Evolutionary conservation across 371 early-diverging fungal species (phyloP), one percentile per base, ranked within the genome.

Genomic region (Apophysomyces variabilis): DNA sequence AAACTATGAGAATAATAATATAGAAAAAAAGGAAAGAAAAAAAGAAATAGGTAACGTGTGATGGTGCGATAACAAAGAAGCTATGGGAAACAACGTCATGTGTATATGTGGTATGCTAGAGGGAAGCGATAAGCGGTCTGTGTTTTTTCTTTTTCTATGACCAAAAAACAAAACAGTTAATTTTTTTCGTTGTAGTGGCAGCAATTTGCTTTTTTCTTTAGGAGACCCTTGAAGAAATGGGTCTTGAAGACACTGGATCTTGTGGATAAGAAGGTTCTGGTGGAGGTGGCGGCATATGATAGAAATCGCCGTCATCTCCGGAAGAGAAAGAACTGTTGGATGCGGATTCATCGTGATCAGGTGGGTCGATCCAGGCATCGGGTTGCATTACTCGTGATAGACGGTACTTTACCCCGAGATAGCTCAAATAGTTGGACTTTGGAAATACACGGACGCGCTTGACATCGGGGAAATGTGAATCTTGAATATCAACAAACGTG

Each of bases 371-470:
- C 63, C 72, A 70, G 43, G 75, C 71, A 68, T 77, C 78, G 16
- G 82, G 78, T 39, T 82, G 79, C 78, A 82, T 77, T 50, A 79
- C 79, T 50, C 79, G 71, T n/a, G 77, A 78, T 46, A 81, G 59
- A n/a, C 82, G 75, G 62, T 81, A 81, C 56, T 81, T 81, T 38
- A 81, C 79, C 45, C 82, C 82, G 39, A 81, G 70, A 64, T 78
- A 81, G 50, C 74, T 73, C 8, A 81, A 65, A 61, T 81, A 81
- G 57, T 81, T 81, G 7, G 75, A 73, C 58, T 81, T 81, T 47
- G 82, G 82, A 61, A 81, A 81, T 14, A 76, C 78, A 39, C 82
- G 74, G n/a, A 81, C 82, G 60, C 78, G 69, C 60, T 78, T 78
- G 8, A 81, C 82, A 16, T 68, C 72, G 8, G 78, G 82, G 61